Base-by-base conservation (phyloP, 805 yeast genomes). In the Ogataea parapolymorpha region DNA sequence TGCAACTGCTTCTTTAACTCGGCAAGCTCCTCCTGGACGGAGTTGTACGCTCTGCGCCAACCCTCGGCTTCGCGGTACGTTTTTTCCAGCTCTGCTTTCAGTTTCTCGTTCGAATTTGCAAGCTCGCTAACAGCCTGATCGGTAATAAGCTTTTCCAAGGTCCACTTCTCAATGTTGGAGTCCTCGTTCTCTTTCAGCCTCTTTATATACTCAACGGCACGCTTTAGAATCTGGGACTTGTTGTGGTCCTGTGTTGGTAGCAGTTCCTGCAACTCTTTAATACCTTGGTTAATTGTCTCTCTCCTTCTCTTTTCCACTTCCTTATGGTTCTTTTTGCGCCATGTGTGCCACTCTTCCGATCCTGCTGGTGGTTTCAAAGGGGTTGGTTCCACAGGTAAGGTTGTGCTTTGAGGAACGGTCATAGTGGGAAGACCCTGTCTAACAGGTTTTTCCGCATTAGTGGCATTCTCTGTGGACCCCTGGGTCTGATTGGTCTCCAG, bases 261-360 rank as follows among this genome's bases (percentile, higher is more conserved):
- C 45, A 90, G 62, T 17, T 77, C 77, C 24, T 90, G 84, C 53
- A 90, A 71, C 53, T 81, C 86, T 54, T 79, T 80, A 57, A 90
- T 88, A n/a, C 96, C 96, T 30, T 73, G 68, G 65, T 88, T 90
- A 59, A 90, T 90, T 34, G 81, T 77, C 60, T 89, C 95, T 58
- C 97, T 78, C 64, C 97, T 78, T 54, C 96, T 79, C 59, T 95
- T 76, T 67, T 90, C 97, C 16, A 90, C 97, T 65, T 90, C 96
- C 65, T 89, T 90, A 69, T 93, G 99, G 64, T 88, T 90, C 54
- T 86, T 86, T 56, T 85, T 82, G 55, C 96, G 80, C 59, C 80
- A 79, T 46, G 74, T 74, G 58, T 83, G 88, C 91, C 93, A 85
- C 61, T 85, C 95, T 32, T 82, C 87, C 23, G 83, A 65, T n/a